These are phyloP conservation scores for Polyplosphaeria fusca DNA, from an alignment of 495 filamentous ascomycete species.

Conservation along the genomic window DNA sequence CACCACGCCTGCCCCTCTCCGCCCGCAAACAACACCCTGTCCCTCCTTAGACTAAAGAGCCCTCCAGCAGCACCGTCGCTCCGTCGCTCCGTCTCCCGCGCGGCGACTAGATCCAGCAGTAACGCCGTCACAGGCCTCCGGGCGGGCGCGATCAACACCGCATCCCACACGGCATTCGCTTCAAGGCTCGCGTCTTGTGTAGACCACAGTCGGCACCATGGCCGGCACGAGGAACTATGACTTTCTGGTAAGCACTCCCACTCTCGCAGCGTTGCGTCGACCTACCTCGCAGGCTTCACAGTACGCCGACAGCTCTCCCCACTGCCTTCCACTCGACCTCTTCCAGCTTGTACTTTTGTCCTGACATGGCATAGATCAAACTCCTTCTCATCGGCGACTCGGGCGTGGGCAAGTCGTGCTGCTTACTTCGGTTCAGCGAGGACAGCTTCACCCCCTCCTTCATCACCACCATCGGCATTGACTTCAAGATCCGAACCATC, in stretches of 20 bases:
- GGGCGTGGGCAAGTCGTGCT: constrained; percentile 97
- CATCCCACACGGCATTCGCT: constrained; percentile 96
- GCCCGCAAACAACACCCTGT: not conserved
- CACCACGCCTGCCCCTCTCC: not conserved
- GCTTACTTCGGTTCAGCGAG: constrained; percentile 95
- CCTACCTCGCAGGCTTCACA: not conserved
- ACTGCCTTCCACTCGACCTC: not conserved
- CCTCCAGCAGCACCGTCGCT: not conserved
- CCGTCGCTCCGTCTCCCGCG: not conserved
- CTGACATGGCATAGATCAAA: constrained; percentile 71
- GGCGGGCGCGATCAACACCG: constrained; percentile 45
- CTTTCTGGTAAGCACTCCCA: constrained; percentile 70
- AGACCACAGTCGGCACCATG: constrained; percentile 67
- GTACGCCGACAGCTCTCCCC: not conserved
- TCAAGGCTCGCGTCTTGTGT: too few relatives aligned
- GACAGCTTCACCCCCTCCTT: constrained; percentile 98
- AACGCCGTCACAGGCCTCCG: constrained; percentile 6
- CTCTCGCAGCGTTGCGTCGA: too few relatives aligned
- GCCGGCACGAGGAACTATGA: constrained; percentile 97
- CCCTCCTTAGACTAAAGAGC: not conserved
- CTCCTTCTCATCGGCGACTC: constrained; percentile 97
- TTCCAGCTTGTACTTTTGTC: not conserved
- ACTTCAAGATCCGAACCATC: constrained; percentile 99
- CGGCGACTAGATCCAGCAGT: constrained; percentile 9
- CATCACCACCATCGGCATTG: constrained; percentile 99